Evolutionary conservation across 2,329 filamentous ascomycete genomes (phyloP).

Genomic region (Fusarium incarnatum): DNA sequence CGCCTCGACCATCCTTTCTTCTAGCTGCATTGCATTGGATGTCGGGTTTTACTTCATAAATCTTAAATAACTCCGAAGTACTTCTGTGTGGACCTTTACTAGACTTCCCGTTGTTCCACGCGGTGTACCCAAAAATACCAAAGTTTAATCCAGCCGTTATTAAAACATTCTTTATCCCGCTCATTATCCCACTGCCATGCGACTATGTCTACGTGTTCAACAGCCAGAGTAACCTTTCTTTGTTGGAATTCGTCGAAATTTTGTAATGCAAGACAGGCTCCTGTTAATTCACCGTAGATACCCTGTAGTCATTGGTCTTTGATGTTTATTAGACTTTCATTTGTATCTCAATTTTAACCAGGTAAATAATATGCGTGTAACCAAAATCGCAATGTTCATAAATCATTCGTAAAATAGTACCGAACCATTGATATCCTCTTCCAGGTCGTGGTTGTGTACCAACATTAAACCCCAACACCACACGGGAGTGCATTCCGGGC

Average conservation of each 20-base stretch:
- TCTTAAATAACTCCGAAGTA: not conserved
- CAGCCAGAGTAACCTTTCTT: not conserved
- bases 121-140: constrained; percentile 3
- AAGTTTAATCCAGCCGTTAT: constrained; percentile 10
- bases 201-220: constrained; percentile 10
- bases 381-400: constrained; percentile 42
- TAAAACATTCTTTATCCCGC: constrained; percentile 18
- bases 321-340: constrained; percentile 24
- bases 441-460: constrained; percentile 39
- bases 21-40: not conserved
- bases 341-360: constrained; percentile 26
- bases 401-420: constrained; percentile 37
- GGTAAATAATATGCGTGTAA: constrained; percentile 6
- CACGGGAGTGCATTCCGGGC: constrained; percentile 32
- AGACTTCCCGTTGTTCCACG: not conserved
- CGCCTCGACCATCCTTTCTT: not conserved
- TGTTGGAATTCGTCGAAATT: not conserved
- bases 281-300: not conserved
- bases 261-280: not conserved
- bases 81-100: not conserved
- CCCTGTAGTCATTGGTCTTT: not conserved
- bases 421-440: constrained; percentile 34
- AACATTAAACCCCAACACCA: constrained; percentile 46
- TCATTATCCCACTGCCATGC: constrained; percentile 22
- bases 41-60: not conserved